phyloP scores from a whole-genome alignment of 208 protist genomes.

The Phytomonas sp. region DNA sequence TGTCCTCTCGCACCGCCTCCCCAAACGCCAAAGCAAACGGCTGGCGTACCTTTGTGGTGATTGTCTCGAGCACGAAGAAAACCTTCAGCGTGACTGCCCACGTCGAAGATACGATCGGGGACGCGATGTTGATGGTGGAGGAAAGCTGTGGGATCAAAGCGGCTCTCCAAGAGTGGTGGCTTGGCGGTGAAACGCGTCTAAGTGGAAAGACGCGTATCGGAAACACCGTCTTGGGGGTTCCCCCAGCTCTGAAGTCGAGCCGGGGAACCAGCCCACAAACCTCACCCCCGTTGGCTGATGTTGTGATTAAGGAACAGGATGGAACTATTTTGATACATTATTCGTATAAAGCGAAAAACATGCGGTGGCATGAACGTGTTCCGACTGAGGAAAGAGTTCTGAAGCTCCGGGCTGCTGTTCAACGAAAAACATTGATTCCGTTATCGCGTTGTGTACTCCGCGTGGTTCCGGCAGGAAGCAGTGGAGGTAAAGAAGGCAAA shows the following conservation, averaged over 20 bases:
- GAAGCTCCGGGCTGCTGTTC: conserved; percentile 60
- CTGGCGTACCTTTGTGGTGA: conserved; percentile 35
- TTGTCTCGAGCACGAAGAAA: conserved; percentile 51
- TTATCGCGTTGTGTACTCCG: conserved; percentile 66
- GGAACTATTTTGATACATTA: conserved; percentile 50
- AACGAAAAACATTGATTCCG: conserved; percentile 75
- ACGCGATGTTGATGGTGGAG: conserved; percentile 81
- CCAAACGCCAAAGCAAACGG: conserved; percentile 6
- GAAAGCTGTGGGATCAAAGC: conserved; percentile 58
- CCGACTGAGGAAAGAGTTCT: conserved; percentile 65
- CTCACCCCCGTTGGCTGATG: conserved; percentile 22
- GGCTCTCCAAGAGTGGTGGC: conserved; percentile 63
- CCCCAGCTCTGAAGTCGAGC: conserved; percentile 14
- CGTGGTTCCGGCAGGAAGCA: conserved; percentile 13
- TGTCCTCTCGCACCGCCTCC: not conserved
- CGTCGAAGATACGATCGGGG: conserved; percentile 54
- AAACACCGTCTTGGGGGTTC: conserved; percentile 48
- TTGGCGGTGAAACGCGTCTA: conserved; percentile 19
- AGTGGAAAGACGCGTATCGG: conserved; percentile 36
- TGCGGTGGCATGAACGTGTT: conserved; percentile 62
- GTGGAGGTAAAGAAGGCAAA: not conserved
- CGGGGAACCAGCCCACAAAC: not conserved
- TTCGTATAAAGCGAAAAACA: conserved; percentile 35
- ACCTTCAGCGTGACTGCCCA: conserved; percentile 81
- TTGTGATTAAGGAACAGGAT: conserved; percentile 57